Conservation (phyloP, 192 early-diverging fungal genomes). For the Dissophora ornata region DNA sequence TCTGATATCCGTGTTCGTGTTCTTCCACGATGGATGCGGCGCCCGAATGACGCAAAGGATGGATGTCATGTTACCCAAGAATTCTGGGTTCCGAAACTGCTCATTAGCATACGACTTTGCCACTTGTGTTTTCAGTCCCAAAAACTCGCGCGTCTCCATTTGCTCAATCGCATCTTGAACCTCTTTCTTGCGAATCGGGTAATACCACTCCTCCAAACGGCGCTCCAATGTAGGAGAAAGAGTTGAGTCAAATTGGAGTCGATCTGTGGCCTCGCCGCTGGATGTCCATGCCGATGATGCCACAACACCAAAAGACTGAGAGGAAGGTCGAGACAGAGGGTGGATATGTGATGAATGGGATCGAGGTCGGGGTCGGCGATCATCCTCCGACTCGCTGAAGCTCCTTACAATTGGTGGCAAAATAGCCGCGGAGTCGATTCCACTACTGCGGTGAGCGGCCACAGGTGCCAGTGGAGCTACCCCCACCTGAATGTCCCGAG, state of each 20-base stretch:
- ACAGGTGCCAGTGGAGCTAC: background rate
- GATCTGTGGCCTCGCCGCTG: background rate
- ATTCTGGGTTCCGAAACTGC: constrained; percentile 42
- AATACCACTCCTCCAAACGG: constrained; percentile 24
- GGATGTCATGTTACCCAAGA: constrained; percentile 36
- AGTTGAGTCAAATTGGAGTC: constrained; percentile 5
- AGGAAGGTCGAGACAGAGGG: constrained; percentile 18
- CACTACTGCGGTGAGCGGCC: background rate
- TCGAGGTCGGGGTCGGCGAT: constrained; percentile 4
- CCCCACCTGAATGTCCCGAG: background rate
- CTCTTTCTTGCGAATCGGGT: constrained; percentile 34
- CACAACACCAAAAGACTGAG: background rate
- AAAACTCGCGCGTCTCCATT: constrained; percentile 32
- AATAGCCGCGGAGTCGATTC: background rate
- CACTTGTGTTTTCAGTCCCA: constrained; percentile 20
- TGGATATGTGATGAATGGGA: constrained; percentile 31
- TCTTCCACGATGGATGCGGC: constrained; percentile 17
- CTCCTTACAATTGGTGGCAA: constrained; percentile 28
- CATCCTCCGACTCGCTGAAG: background rate
- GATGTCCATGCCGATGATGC: background rate
- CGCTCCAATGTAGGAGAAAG: constrained; percentile 25
- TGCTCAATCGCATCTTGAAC: constrained; percentile 34
- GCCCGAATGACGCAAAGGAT: constrained; percentile 25
- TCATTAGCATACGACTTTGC: constrained; percentile 29
- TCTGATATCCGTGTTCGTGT: background rate